phyloP scores from a whole-genome alignment of 768 basidiomycete genomes.

The Dendrothele bispora region DNA sequence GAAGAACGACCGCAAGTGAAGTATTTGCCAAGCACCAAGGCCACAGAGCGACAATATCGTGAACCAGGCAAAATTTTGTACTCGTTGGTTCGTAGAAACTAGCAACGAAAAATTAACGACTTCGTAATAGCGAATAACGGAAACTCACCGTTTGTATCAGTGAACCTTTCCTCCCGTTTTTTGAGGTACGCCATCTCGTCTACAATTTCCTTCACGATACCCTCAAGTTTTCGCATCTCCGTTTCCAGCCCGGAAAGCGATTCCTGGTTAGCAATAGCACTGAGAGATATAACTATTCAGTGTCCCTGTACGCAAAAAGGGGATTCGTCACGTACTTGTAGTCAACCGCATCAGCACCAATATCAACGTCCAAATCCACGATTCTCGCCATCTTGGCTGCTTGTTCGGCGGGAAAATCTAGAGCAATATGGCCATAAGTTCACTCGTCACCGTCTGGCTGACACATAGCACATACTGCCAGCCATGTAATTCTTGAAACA shows the following conservation, averaged over 20 bases:
- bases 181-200: constrained; percentile 94
- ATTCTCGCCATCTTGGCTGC: constrained; percentile 57
- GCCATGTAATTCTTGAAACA: constrained; percentile 87
- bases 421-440: background rate
- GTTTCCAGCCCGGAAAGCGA: constrained; percentile 93
- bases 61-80: constrained; percentile 92
- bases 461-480: constrained; percentile 43
- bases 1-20: constrained; percentile 94
- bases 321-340: constrained; percentile 76
- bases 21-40: constrained; percentile 91
- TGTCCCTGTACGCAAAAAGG: background rate
- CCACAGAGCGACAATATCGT: constrained; percentile 75
- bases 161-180: constrained; percentile 84
- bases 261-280: constrained; percentile 98
- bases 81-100: constrained; percentile 92
- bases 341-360: constrained; percentile 97
- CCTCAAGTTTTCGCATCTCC: constrained; percentile 98
- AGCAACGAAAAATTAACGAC: constrained; percentile 4
- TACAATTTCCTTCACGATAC: constrained; percentile 88
- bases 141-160: constrained; percentile 83
- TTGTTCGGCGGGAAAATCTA: constrained; percentile 49
- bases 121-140: background rate
- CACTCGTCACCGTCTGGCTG: too few relatives aligned
- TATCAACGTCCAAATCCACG: constrained; percentile 93
- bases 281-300: constrained; percentile 27